Evolutionary conservation across 2,329 filamentous ascomycete genomes (phyloP), one percentile per base, ranked within the genome.

Genomic region (Xylaria sp.): DNA sequence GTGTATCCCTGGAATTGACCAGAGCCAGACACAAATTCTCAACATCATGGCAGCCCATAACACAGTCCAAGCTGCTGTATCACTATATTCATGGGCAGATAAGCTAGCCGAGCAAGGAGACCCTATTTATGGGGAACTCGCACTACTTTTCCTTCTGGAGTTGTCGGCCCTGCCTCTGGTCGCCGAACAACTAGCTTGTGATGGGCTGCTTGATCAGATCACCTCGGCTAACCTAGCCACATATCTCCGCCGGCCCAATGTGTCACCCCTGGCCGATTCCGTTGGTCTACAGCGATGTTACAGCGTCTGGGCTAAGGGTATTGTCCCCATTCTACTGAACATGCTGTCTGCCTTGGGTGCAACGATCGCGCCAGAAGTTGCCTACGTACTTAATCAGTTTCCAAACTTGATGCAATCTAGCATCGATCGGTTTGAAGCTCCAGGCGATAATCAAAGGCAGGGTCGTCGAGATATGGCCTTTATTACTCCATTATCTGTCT

Each of bases 61-160:
- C 69, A 90, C 90, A 0, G 86, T 93, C 51, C 92, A 95, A 73
- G 92, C 94, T 67, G 94, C 94, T 0, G 90, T 91, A 5, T 93
- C 92, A 38, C 85, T 99, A 5, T 98, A 95, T 79, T 97, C 94
- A 0, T 99, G 96, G 96, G 89, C 95, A 3, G 94, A 98, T 78
- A 89, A 90, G 71, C 85, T 98, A 27, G 87, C 91, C 0, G 86
- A 91, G 39, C 87, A 91, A 63, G 89, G 90, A 31, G 95, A 98
- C 76, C 95, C 96, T 0, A 84, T 98, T 33, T 98, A 97, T 78
- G 96, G 94, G 70, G 94, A 97, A 76, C 87, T 97, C n/a, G 92
- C 92, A 73, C 86, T 97, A 45, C 85, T 94, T 29, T 96, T 98
- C 79, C 85, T 99, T 15, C 88, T 97, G 25, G 92, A 97, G 72